Evolutionary conservation across 495 filamentous ascomycete species (phyloP).

Genomic region (Neurospora sp.): DNA sequence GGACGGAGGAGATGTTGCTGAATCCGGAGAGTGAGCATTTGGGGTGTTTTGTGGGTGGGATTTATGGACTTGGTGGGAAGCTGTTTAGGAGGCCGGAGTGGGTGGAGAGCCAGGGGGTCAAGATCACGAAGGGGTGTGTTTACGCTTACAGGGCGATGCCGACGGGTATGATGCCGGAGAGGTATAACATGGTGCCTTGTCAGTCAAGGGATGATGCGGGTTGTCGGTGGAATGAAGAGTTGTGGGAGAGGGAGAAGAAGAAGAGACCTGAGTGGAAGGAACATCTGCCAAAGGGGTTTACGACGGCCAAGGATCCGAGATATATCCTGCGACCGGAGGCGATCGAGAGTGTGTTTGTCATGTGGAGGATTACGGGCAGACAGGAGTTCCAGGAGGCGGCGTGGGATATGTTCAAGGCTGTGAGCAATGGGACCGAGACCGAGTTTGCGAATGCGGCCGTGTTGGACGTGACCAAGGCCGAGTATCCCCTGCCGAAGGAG

Average conservation of each 20-base stretch:
- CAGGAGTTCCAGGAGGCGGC: conserved; percentile 50
- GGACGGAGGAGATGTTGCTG: conserved; percentile 9
- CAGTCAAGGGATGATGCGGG: conserved; percentile 30
- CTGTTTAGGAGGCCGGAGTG: conserved; percentile 59
- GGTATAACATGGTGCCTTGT: conserved; percentile 54
- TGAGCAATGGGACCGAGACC: conserved; percentile 50
- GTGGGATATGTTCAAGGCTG: conserved; percentile 64
- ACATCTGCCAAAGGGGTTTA: conserved; percentile 26
- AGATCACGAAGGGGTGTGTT: conserved; percentile 76
- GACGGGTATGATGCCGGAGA: conserved; percentile 82
- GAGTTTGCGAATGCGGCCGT: conserved; percentile 52
- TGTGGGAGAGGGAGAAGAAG: conserved; percentile 28
- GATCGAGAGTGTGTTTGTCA: conserved; percentile 59
- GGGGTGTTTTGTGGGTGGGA: conserved; percentile 72
- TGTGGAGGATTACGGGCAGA: conserved; percentile 64
- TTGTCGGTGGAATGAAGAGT: conserved; percentile 66
- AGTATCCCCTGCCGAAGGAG: conserved; percentile 17
- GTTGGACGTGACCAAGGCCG: conserved; percentile 40
- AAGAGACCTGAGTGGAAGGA: conserved; percentile 18
- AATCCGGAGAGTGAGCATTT: conserved; percentile 36
- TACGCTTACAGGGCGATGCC: conserved; percentile 70
- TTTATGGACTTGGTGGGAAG: conserved; percentile 71
- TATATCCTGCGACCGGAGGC: conserved; percentile 49
- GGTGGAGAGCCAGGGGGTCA: conserved; percentile 49
- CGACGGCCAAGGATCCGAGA: conserved; percentile 27